A percentile compares a stretch with the other conserved stretches of the same genome.
Evolutionary conservation across 2,329 filamentous ascomycete genomes (phyloP).

Genomic region (Cytospora piceae): DNA sequence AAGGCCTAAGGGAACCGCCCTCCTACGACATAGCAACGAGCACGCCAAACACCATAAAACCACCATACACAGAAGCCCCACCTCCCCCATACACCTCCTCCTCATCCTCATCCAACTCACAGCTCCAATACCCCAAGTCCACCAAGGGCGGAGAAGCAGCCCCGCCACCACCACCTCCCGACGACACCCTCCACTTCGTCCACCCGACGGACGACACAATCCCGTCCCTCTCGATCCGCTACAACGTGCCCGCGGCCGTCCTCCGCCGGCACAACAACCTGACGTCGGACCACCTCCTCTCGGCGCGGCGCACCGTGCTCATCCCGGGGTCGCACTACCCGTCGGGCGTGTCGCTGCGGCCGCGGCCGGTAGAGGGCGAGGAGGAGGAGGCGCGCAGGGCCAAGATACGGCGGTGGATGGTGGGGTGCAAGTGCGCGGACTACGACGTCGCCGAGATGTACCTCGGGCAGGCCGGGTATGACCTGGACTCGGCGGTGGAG

Average conservation of each 20-base stretch:
- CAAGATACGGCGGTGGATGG: conserved; percentile 77
- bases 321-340: conserved; percentile 72
- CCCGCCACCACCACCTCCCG: conserved; percentile 44
- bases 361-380: conserved; percentile 72
- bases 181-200: conserved; percentile 76
- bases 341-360: conserved; percentile 53
- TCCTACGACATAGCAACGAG: conserved; percentile 55
- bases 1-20: conserved; percentile 70
- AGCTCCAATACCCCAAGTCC: neutral
- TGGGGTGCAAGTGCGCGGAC: conserved; percentile 75
- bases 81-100: conserved; percentile 9
- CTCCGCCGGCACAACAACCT: conserved; percentile 71
- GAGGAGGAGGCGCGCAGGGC: conserved; percentile 73
- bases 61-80: conserved; percentile 32
- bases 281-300: conserved; percentile 71
- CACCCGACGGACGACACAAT: conserved; percentile 71
- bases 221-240: conserved; percentile 69
- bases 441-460: conserved; percentile 78
- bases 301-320: conserved; percentile 68
- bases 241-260: conserved; percentile 66
- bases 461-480: conserved; percentile 69
- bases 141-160: neutral
- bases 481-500: conserved; percentile 66
- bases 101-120: neutral
- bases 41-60: conserved; percentile 36